A percentile compares a stretch with the other conserved stretches of the same genome.
These are phyloP conservation scores for Halocafeteria seosinensis DNA, from an alignment of 108 stramenopile species.

Conservation along the genomic window DNA sequence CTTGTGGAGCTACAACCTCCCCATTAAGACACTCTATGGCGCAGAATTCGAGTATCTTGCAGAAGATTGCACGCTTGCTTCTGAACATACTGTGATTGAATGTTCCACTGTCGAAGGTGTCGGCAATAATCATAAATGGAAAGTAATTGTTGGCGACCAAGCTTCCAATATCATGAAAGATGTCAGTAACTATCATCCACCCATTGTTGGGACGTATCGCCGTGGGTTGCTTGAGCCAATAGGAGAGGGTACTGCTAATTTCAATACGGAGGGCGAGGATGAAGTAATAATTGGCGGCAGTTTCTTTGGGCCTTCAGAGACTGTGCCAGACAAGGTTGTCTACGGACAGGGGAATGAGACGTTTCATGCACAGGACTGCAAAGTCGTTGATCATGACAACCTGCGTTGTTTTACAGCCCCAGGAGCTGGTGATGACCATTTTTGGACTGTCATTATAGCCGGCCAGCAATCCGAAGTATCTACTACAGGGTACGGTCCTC, in stretches of 20 bases:
- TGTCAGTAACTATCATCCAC: neutral
- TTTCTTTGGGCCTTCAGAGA: too few relatives aligned
- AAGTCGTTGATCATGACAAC: neutral
- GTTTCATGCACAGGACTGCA: too few relatives aligned
- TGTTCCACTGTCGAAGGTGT: neutral
- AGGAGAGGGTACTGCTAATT: too few relatives aligned
- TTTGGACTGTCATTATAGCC: conserved; percentile 11
- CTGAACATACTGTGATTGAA: neutral
- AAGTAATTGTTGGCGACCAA: conserved; percentile 4
- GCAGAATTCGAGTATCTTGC: neutral
- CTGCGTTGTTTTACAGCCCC: conserved; percentile 2
- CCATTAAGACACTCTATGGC: neutral
- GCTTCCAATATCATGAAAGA: neutral
- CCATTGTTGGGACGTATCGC: neutral
- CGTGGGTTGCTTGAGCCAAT: too few relatives aligned
- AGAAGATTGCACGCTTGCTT: neutral
- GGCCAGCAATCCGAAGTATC: conserved; percentile 7
- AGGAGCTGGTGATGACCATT: conserved; percentile 5
- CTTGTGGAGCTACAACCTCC: neutral
- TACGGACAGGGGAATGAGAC: too few relatives aligned
- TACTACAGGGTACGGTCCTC: too few relatives aligned
- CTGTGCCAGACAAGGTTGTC: too few relatives aligned
- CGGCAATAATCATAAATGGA: conserved; percentile 3
- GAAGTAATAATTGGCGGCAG: too few relatives aligned
- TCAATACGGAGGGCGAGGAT: too few relatives aligned